Evolutionary conservation across 257 asterid species (phyloP).

Genomic region (Coffea eugenioides): DNA sequence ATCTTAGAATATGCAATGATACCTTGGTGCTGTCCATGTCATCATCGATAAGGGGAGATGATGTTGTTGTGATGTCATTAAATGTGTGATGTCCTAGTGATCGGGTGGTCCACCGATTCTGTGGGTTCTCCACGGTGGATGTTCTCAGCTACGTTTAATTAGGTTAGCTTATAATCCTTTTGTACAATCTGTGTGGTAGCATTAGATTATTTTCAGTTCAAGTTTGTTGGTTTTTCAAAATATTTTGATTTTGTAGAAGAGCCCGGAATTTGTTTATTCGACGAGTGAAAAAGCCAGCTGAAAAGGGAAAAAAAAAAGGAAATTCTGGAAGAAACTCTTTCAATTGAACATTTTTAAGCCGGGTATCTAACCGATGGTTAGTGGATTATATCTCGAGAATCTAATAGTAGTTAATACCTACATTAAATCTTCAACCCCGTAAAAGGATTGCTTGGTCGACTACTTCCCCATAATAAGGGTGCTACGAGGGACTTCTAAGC

Average conservation of each 20-base stretch:
- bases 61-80: neutral
- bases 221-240: neutral
- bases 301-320: neutral
- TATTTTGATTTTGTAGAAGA: neutral
- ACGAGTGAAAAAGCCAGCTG: neutral
- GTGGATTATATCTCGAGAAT: neutral
- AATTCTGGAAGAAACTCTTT: neutral
- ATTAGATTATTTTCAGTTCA: neutral
- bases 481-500: too few relatives aligned
- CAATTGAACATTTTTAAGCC: neutral
- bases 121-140: neutral
- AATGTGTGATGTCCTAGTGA: neutral
- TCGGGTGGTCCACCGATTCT: neutral
- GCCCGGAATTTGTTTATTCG: neutral
- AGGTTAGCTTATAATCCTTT: neutral
- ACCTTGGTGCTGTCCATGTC: constrained; percentile 3
- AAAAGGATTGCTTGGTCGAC: neutral
- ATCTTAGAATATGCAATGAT: constrained; percentile 42
- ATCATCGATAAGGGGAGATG: neutral
- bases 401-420: neutral
- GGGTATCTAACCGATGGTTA: neutral
- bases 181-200: neutral
- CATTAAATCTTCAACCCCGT: neutral
- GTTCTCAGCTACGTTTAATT: neutral
- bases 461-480: neutral